Evolutionary conservation across 805 yeast genomes (phyloP).

Genomic region (Kazachstania psychrophila): DNA sequence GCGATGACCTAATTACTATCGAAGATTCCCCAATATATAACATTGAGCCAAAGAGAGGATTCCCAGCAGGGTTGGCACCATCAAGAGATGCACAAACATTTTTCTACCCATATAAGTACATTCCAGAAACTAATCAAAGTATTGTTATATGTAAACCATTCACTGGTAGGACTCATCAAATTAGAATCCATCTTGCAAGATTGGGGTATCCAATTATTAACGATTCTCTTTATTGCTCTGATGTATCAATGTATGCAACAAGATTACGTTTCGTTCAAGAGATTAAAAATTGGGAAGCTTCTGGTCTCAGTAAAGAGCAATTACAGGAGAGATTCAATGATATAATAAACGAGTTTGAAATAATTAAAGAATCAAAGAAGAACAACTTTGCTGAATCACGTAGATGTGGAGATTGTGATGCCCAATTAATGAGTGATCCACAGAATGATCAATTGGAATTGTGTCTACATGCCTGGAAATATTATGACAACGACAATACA

Average conservation of each 20-base stretch:
- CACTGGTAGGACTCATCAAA: conserved; percentile 96
- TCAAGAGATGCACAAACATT: conserved; percentile 60
- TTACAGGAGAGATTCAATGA: conserved; percentile 10
- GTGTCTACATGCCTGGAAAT: conserved; percentile 31
- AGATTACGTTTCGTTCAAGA: conserved; percentile 19
- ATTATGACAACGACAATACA: conserved; percentile 23
- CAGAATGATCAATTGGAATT: conserved; percentile 22
- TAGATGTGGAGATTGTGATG: conserved; percentile 22
- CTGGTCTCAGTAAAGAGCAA: conserved; percentile 2
- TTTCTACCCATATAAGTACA: conserved; percentile 55
- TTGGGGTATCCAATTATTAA: conserved; percentile 81
- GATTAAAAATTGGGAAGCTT: conserved; percentile 13
- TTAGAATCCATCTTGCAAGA: conserved; percentile 82
- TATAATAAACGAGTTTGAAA: conserved; percentile 21
- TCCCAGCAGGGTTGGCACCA: conserved; percentile 37
- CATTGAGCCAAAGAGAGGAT: conserved; percentile 57
- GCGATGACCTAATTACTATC: conserved; percentile 6
- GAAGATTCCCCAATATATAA: conserved; percentile 47
- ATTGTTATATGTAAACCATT: conserved; percentile 75
- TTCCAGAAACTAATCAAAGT: conserved; percentile 37
- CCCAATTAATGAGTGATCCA: conserved; percentile 18
- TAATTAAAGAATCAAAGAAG: conserved; percentile 29
- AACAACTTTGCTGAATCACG: conserved; percentile 4
- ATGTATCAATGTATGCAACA: conserved; percentile 15
- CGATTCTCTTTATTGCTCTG: conserved; percentile 57